Conservation (phyloP, 306 rosid species). For the Vachellia collinsii region DNA sequence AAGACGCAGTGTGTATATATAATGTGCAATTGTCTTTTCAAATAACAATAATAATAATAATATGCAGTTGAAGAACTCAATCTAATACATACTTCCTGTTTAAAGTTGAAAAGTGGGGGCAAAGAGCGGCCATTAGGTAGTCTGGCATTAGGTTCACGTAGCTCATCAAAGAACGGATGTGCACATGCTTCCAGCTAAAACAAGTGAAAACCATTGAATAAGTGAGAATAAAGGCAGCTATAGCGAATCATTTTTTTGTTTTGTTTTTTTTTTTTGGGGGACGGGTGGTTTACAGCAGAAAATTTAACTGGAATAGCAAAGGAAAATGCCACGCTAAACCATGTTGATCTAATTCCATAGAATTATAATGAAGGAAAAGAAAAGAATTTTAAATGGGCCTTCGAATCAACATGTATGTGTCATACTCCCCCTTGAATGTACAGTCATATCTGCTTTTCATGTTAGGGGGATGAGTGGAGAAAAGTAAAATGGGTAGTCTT, state of each 20-base stretch:
- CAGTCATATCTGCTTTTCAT: background rate
- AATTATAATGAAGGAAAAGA: background rate
- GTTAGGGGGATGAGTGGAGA: background rate
- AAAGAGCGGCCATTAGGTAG: slow-evolving; percentile 84
- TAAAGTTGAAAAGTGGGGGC: slow-evolving; percentile 88
- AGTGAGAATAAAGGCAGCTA: slow-evolving; percentile 23
- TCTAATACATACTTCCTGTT: slow-evolving; percentile 79
- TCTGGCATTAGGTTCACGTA: slow-evolving; percentile 83
- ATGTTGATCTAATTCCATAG: background rate
- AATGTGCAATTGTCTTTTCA: background rate
- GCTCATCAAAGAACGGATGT: slow-evolving; percentile 93
- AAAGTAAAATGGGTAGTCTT: slow-evolving; percentile 16
- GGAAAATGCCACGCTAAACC: slow-evolving; percentile 26
- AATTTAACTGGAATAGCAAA: slow-evolving; percentile 3
- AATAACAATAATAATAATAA: too few species aligned
- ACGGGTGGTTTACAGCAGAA: background rate
- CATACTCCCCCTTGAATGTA: background rate
- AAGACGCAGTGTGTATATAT: background rate
- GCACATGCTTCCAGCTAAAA: slow-evolving; percentile 92
- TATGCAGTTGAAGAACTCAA: slow-evolving; percentile 25
- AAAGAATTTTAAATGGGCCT: background rate
- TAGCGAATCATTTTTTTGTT: background rate
- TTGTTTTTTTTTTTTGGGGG: too few species aligned
- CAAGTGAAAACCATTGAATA: slow-evolving; percentile 22
- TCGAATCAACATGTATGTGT: slow-evolving; percentile 14